phyloP scores from a whole-genome alignment of 139 green algal genomes.

The Gonium pectorale region DNA sequence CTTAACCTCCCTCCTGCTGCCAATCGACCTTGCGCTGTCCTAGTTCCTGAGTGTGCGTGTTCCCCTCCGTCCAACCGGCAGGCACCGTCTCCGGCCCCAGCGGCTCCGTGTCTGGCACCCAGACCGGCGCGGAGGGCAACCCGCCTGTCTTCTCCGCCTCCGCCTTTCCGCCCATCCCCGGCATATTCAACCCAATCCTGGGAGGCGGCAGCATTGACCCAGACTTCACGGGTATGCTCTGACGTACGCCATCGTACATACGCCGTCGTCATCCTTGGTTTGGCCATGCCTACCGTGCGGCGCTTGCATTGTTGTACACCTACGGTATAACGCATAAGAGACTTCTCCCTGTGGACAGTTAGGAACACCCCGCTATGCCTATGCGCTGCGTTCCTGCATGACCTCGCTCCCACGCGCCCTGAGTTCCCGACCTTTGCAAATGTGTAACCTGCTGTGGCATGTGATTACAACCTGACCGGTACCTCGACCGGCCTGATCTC shows the following conservation, averaged over 20 bases:
- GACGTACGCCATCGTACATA: background rate
- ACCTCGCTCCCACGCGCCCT: background rate
- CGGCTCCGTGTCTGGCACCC: background rate
- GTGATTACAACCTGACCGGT: too few relatives aligned
- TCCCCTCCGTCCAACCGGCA: background rate
- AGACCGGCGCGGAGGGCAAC: slow-evolving; percentile 3
- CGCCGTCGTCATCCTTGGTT: background rate
- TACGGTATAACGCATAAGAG: background rate
- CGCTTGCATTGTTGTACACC: background rate
- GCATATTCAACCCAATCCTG: background rate
- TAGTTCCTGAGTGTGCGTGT: too few relatives aligned
- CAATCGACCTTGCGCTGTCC: background rate
- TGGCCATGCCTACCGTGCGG: background rate
- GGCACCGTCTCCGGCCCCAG: slow-evolving; percentile 31
- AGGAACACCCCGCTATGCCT: background rate
- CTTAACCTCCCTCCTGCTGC: background rate
- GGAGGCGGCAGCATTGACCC: background rate
- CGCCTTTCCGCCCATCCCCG: background rate
- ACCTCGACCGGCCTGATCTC: too few relatives aligned
- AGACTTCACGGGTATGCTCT: background rate
- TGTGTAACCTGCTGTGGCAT: too few relatives aligned
- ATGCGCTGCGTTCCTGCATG: background rate
- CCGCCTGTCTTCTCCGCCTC: slow-evolving; percentile 2
- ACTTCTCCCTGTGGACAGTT: background rate
- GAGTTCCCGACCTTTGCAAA: background rate